A percentile compares a stretch with the other conserved stretches of the same genome.
These are phyloP conservation scores for Lipomyces yamadae DNA, from an alignment of 805 yeast species.

Conservation along the genomic window DNA sequence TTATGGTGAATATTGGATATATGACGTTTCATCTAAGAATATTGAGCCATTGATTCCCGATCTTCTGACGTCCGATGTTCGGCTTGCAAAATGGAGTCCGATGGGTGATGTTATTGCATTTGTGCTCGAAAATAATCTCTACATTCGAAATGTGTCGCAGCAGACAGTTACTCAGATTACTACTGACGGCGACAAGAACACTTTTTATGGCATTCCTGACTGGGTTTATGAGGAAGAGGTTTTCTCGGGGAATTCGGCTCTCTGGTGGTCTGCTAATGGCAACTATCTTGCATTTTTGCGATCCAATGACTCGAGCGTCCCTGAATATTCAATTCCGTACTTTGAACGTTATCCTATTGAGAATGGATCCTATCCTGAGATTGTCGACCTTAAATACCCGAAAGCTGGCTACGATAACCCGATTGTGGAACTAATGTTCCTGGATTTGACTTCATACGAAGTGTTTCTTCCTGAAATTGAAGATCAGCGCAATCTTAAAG, in stretches of 20 bases:
- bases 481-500: conserved; percentile 48
- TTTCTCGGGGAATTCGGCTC: conserved; percentile 65
- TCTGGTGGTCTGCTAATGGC: conserved; percentile 89
- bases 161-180: conserved; percentile 57
- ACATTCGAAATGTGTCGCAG: conserved; percentile 54
- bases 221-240: conserved; percentile 97
- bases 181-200: conserved; percentile 63
- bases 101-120: conserved; percentile 67
- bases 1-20: conserved; percentile 63
- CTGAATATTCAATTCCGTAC: conserved; percentile 74
- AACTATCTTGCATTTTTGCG: conserved; percentile 65
- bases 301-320: conserved; percentile 75
- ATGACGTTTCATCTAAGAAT: conserved; percentile 52
- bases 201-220: conserved; percentile 88
- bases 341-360: conserved; percentile 59
- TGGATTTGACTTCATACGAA: conserved; percentile 46
- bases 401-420: conserved; percentile 85
- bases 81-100: conserved; percentile 79
- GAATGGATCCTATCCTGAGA: conserved; percentile 61
- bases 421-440: conserved; percentile 58
- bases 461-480: conserved; percentile 47
- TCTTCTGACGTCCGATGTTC: conserved; percentile 43
- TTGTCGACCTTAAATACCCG: conserved; percentile 72
- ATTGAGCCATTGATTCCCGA: conserved; percentile 45
- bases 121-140: conserved; percentile 73